Evolutionary conservation across 805 yeast genomes (phyloP), one percentile per base, ranked within the genome.

Genomic region (Myxozyma neotropica): DNA sequence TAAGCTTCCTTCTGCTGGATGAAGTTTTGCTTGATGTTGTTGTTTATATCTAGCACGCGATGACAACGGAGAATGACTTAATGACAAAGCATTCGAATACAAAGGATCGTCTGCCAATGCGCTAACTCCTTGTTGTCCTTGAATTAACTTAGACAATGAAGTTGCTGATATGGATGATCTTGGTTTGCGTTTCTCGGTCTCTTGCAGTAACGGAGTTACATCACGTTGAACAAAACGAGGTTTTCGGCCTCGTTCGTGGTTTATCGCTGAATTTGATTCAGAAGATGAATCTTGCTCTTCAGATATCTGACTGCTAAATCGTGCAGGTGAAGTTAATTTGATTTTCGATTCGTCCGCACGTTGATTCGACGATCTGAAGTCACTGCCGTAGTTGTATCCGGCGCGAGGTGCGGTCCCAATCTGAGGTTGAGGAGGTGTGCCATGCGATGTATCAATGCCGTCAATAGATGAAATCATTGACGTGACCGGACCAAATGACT

Each of bases 51-150:
- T 10, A 29, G 33, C 10, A 29, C 48, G 35, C 4, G 35, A 27
- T 21, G 27, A 24, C 10, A 3, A 44, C 12, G 27, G 17, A 10
- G 43, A 19, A 33, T n/a, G n/a, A n/a, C n/a, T n/a, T n/a, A n/a
- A n/a, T n/a, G 24, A 31, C 12, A 17, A 24, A 3, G 31, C 6
- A 15, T 15, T 44, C 1, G 50, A 7, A 35, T 43, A 31, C 3
- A 43, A 10, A 4, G 49, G 56, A 17, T 43, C 43, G 21, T 53
- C 56, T 1, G 50, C 17, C 7, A 53, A 42, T 5, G 43, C 24
- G 26, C 50, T 36, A 8, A 53, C 2, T 6, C 56, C 50, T 17
- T 53, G 47, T 15, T 42, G 56, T 23, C 56, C 56, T 33, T 44
- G 56, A 33, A 53, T 53, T 31, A 53, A 36, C n/a, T 23, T 33